Evolutionary conservation across 805 yeast genomes (phyloP).

Genomic region (Yarrowia sp.): DNA sequence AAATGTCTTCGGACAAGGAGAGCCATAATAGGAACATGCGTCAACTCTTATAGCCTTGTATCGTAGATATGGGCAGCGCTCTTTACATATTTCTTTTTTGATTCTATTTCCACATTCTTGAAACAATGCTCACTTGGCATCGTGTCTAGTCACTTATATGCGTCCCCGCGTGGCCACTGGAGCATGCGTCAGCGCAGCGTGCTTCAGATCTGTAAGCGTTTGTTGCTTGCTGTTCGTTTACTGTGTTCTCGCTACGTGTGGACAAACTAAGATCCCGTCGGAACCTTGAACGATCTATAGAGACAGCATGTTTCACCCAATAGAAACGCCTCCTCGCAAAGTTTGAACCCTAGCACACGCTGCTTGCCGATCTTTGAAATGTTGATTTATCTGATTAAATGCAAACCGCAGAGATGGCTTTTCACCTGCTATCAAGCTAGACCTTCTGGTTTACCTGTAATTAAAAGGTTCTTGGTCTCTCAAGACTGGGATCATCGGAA

Average conservation of each 20-base stretch:
- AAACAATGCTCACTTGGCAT: neutral
- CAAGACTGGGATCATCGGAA: too few relatives aligned
- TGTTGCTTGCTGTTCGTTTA: conserved; percentile 6
- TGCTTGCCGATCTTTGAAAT: neutral
- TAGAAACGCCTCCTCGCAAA: neutral
- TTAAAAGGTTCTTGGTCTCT: neutral
- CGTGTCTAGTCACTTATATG: neutral
- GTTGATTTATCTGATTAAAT: conserved; percentile 19
- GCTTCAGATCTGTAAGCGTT: neutral
- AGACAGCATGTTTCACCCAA: neutral
- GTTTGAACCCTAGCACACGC: conserved; percentile 10
- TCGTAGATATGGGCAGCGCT: neutral
- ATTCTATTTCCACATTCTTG: too few relatives aligned
- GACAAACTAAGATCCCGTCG: conserved; percentile 4
- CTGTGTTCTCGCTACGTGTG: neutral
- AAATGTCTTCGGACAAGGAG: too few relatives aligned
- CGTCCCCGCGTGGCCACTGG: neutral
- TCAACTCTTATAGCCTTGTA: too few relatives aligned
- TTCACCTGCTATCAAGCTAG: neutral
- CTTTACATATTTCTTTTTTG: neutral
- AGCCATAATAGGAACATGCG: too few relatives aligned
- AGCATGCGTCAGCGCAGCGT: neutral
- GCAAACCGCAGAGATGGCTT: neutral
- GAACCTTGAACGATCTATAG: neutral
- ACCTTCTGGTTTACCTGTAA: neutral